Evolutionary conservation across 352 stramenopile genomes (phyloP).

Genomic region (Elongisporangium undulatum): DNA sequence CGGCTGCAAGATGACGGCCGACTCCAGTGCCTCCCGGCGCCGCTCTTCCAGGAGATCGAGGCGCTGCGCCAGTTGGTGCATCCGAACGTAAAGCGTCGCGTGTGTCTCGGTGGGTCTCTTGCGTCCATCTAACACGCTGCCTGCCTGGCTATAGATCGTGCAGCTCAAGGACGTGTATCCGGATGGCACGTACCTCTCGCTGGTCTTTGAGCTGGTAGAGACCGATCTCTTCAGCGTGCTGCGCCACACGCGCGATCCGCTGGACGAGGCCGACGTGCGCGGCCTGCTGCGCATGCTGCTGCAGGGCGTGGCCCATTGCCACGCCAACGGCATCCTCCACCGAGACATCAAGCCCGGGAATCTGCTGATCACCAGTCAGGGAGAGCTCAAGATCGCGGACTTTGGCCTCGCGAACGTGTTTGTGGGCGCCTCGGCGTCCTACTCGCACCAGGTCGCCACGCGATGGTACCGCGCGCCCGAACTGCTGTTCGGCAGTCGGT

Average conservation of each 20-base stretch:
- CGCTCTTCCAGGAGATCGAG: constrained; percentile 76
- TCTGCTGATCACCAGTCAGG: constrained; percentile 40
- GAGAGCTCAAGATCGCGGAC: constrained; percentile 71
- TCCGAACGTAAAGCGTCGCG: constrained; percentile 32
- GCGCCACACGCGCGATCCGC: constrained; percentile 23
- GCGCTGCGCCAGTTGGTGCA: constrained; percentile 67
- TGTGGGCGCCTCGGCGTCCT: constrained; percentile 23
- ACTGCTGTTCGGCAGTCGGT: constrained; percentile 62
- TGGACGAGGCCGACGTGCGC: constrained; percentile 38
- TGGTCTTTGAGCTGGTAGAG: constrained; percentile 75
- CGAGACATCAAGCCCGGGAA: constrained; percentile 77
- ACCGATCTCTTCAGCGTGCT: constrained; percentile 61
- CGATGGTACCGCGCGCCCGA: constrained; percentile 82
- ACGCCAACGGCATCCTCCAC: constrained; percentile 60
- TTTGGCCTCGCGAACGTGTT: constrained; percentile 79
- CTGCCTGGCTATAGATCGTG: constrained; percentile 35
- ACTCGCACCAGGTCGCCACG: constrained; percentile 77
- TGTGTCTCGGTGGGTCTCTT: background rate
- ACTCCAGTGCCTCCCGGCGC: constrained; percentile 40
- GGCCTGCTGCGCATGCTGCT: constrained; percentile 67
- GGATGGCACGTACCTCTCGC: constrained; percentile 47
- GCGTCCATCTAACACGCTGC: background rate
- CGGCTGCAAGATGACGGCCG: constrained; percentile 41
- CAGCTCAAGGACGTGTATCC: constrained; percentile 55
- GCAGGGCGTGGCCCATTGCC: constrained; percentile 54